Evolutionary conservation across 2,329 filamentous ascomycete genomes (phyloP), one percentile per base, ranked within the genome.

Genomic region (Xylariomycetidae sp.): DNA sequence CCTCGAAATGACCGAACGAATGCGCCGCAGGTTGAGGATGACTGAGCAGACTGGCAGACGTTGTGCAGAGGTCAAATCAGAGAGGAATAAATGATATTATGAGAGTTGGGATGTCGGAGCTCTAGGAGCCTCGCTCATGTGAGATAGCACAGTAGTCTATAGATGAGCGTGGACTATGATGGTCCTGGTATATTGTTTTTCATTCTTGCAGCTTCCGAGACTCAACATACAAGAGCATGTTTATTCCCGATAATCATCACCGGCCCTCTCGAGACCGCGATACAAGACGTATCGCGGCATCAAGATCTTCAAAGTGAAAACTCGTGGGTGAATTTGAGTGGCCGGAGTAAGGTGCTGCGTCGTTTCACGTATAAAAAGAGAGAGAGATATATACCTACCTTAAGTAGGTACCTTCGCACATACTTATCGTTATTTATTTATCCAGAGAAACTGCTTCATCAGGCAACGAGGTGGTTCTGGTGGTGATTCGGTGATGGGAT

Each of bases 91-190:
- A n/a, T n/a, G n/a, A n/a, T n/a, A n/a, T n/a, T n/a, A n/a, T n/a
- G n/a, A n/a, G n/a, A n/a, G n/a, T 17, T 17, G n/a, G 39, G 34
- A 67, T 70, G 62, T 70, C 45, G 68, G 67, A 65, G 53, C 67
- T 54, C 66, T 56, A 45, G 68, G 68, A 72, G 68, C 68, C 68
- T 63, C 67, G 64, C 65, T 66, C 61, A 59, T 58, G 67, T 70
- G 46, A 53, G 34, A 39, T 30, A 33, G 8, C 8, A 8, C 20
- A 8, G 20, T 23, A 27, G 15, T 16, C 33, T 25, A 46, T 45
- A 59, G 57, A 64, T 62, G 57, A 66, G 57, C 67, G 57, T 51
- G 68, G 68, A 72, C 68, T 72, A 72, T 72, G 68, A 72, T 68
- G 67, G 67, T 61, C 67, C 68, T 35, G 41, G 40, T 27, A 30